These are phyloP conservation scores for Emydomyces testavorans DNA, from an alignment of 2,329 filamentous ascomycete species.

Conservation along the genomic window DNA sequence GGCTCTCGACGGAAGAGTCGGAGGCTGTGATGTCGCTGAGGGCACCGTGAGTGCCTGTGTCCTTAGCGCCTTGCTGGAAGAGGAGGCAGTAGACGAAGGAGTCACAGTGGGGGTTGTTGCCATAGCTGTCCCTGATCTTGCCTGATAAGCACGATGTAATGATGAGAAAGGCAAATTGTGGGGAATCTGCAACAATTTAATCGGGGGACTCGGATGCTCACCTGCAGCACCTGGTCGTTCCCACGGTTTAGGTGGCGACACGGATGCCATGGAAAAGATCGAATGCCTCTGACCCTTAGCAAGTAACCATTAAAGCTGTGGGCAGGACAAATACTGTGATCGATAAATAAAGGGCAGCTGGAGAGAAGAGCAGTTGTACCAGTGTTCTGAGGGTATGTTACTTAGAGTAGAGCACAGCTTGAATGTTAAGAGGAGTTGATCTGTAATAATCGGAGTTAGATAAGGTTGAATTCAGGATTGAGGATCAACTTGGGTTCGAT, in stretches of 20 bases:
- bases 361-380: too few species aligned
- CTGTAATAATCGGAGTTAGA: too few species aligned
- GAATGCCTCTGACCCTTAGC: slow-evolving; percentile 10
- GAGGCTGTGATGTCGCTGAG: slow-evolving; percentile 41
- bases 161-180: background rate
- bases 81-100: background rate
- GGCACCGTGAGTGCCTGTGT: slow-evolving; percentile 23
- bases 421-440: too few species aligned
- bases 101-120: background rate
- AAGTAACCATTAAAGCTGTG: too few species aligned
- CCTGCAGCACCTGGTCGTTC: slow-evolving; percentile 56
- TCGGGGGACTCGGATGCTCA: slow-evolving; percentile 30
- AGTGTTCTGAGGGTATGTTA: too few species aligned
- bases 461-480: too few species aligned
- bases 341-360: too few species aligned
- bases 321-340: too few species aligned
- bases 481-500: too few species aligned
- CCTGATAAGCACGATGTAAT: background rate
- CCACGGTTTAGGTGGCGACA: slow-evolving; percentile 94
- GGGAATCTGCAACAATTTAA: background rate
- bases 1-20: slow-evolving; percentile 69
- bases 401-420: too few species aligned
- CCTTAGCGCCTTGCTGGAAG: background rate
- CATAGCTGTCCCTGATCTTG: background rate
- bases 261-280: slow-evolving; percentile 41